Evolutionary conservation across 2,329 filamentous ascomycete species (phyloP), one percentile per base, ranked within the genome.

Genomic region (Trichophyton rubrum): DNA sequence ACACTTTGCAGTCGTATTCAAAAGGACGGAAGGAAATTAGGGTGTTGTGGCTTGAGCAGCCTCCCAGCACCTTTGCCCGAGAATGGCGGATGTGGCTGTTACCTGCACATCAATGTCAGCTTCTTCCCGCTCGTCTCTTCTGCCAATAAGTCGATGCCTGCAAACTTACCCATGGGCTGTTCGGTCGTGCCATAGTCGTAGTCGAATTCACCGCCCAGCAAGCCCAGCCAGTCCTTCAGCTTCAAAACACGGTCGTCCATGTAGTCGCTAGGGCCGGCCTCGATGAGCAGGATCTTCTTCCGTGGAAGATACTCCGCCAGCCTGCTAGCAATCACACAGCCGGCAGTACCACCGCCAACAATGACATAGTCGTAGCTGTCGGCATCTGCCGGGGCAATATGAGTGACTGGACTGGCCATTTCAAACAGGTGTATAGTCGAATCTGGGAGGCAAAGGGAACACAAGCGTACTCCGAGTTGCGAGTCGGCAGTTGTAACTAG

Each of bases 81-180:
- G 90, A 95, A 78, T 95, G 90, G 65, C 90, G 85, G 77, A 96
- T 95, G 77, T 90, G 82, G 61, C 88, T 93, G 79, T 96, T 96
- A 71, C 90, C 89, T 82, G 75, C 67, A 64, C 65, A 38, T 49
- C 38, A 15, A 2, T 27, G 59, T 63, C 38, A 53, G 61, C 11
- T 33, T 57, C 27, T 30, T 30, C 27, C 27, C 6, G 27, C 6
- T 30, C 27, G 27, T n/a, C n/a, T n/a, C n/a, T n/a, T n/a, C n/a
- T n/a, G n/a, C n/a, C n/a, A n/a, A n/a, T n/a, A n/a, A 30, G 4
- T 35, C 33, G 9, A 13, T 55, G 15, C 2, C 35, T n/a, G 40
- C 24, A 40, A 30, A 59, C 40, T 59, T 3, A 82, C 81, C 82
- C 77, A 84, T 93, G 65, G 90, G 90, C 78, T 96, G 90, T 76